A percentile compares a stretch with the other conserved stretches of the same genome.
Conservation (phyloP, 2,329 filamentous ascomycete species). For the Trichoderma breve region DNA sequence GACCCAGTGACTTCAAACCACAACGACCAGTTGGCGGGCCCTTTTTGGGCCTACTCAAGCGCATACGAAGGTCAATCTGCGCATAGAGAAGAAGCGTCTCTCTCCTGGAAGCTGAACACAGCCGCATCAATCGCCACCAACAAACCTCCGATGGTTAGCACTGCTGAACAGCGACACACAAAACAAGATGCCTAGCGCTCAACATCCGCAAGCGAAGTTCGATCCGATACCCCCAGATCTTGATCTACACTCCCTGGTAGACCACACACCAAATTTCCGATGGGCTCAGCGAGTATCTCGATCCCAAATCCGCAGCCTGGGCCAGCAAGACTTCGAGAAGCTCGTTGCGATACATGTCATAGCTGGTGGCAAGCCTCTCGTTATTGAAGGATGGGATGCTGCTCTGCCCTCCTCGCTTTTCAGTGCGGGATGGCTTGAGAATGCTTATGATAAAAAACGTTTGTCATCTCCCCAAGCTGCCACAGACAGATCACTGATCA, state of each 20-base stretch:
- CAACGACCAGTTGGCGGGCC: neutral
- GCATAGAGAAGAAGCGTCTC: neutral
- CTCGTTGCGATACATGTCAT: slow-evolving; percentile 82
- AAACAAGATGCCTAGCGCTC: slow-evolving; percentile 65
- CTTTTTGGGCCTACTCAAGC: neutral
- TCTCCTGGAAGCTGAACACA: neutral
- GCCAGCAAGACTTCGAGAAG: slow-evolving; percentile 78
- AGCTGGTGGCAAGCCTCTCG: slow-evolving; percentile 78
- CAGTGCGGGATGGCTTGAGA: slow-evolving; percentile 74
- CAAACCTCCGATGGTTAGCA: neutral
- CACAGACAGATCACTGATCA: slow-evolving; percentile 24
- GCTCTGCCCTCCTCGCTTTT: slow-evolving; percentile 76
- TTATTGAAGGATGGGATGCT: slow-evolving; percentile 84
- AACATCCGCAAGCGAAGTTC: slow-evolving; percentile 83
- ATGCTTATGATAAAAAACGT: slow-evolving; percentile 78
- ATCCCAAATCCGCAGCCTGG: slow-evolving; percentile 73
- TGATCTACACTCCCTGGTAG: slow-evolving; percentile 72
- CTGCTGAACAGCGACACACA: neutral
- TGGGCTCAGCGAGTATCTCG: slow-evolving; percentile 79
- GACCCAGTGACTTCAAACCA: neutral
- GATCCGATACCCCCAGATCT: slow-evolving; percentile 86
- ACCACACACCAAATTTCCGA: slow-evolving; percentile 78
- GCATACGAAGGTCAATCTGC: neutral
- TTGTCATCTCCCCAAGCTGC: slow-evolving; percentile 31
- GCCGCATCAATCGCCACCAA: neutral